phyloP scores from a whole-genome alignment of 139 green algal genomes.

The Chlorella sp. region DNA sequence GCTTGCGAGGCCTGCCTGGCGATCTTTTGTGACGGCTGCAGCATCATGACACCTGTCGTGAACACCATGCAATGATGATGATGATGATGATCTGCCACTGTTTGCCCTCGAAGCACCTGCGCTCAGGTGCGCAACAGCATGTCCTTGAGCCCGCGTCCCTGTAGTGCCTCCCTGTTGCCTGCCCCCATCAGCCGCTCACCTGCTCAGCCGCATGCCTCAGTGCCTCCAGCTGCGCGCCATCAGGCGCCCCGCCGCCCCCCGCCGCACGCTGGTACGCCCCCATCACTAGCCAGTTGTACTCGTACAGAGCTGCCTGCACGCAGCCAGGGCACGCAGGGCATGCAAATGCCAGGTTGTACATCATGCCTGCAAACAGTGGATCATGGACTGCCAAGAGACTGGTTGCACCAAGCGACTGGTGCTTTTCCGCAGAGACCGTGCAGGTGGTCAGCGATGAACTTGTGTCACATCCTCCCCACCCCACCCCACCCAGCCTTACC shows the following conservation, averaged over 20 bases:
- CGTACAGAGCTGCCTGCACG: constrained; percentile 10
- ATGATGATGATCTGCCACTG: not conserved
- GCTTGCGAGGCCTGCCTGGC: too few relatives aligned
- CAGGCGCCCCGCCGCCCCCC: not conserved
- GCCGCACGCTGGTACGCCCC: constrained; percentile 18
- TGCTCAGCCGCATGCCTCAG: not conserved
- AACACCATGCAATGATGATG: too few relatives aligned
- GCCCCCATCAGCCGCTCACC: not conserved
- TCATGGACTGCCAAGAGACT: not conserved
- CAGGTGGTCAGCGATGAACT: too few relatives aligned
- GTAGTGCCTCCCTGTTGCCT: too few relatives aligned
- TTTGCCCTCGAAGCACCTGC: not conserved
- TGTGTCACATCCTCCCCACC: not conserved
- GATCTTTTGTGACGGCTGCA: too few relatives aligned
- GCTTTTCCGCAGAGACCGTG: too few relatives aligned
- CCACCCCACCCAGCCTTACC: not conserved
- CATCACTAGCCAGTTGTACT: constrained; percentile 30
- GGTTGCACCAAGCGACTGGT: too few relatives aligned
- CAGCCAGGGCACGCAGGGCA: not conserved
- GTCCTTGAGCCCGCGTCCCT: too few relatives aligned
- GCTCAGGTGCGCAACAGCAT: not conserved
- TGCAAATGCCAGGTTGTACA: not conserved
- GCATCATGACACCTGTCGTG: too few relatives aligned
- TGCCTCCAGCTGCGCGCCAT: not conserved
- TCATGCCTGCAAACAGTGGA: not conserved